phyloP scores from a whole-genome alignment of 2,329 filamentous ascomycete genomes.

The Tolypocladium paradoxum region DNA sequence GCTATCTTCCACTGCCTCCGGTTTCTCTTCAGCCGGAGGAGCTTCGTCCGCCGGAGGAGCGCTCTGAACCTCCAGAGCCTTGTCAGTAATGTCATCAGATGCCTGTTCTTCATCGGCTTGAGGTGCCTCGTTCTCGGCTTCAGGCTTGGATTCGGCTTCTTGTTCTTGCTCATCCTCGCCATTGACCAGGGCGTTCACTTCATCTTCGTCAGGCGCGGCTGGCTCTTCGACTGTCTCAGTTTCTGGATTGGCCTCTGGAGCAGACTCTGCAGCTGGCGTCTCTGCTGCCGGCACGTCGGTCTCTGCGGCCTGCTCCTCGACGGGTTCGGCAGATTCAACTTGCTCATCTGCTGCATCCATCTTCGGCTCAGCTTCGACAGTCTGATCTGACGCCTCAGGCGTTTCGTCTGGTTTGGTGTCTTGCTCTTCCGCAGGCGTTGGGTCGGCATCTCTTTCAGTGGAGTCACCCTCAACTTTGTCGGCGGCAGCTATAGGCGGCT shows the following conservation, averaged over 20 bases:
- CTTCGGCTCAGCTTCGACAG: not conserved
- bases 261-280: not conserved
- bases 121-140: slow-evolving; percentile 1
- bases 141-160: not conserved
- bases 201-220: not conserved
- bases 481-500: not conserved
- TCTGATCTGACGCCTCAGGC: not conserved
- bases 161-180: not conserved
- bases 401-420: not conserved
- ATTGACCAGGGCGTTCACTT: not conserved
- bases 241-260: not conserved
- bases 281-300: not conserved
- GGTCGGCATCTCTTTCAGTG: not conserved
- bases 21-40: not conserved
- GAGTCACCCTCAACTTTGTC: not conserved
- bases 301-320: not conserved
- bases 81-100: not conserved
- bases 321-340: not conserved
- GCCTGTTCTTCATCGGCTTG: not conserved
- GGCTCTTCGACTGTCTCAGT: slow-evolving; percentile 1
- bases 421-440: not conserved
- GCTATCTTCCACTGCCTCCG: not conserved
- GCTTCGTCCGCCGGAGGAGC: not conserved
- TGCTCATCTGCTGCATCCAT: not conserved
- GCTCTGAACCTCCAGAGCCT: not conserved